Percentiles rank a stretch among this genome's conserved stretches.
Conservation (phyloP, 2,329 filamentous ascomycete genomes). For the Verticillium nubilum region DNA sequence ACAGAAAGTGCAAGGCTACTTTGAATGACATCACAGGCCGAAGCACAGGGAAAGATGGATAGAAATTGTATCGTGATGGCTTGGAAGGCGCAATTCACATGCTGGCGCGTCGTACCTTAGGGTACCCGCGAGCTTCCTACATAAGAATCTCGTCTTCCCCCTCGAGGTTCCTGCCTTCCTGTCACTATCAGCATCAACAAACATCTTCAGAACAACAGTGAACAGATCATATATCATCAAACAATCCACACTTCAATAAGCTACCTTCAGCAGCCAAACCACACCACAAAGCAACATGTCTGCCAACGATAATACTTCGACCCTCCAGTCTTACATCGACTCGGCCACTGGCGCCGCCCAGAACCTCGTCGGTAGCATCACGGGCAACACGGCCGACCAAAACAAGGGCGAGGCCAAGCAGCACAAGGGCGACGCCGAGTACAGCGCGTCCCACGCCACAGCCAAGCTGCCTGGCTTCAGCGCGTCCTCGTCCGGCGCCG, state of each 20-base stretch:
- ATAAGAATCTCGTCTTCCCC: background rate
- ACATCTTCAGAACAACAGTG: background rate
- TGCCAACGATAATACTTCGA: constrained; percentile 49
- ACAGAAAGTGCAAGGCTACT: background rate
- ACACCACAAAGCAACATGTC: constrained; percentile 5
- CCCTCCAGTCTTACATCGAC: constrained; percentile 73
- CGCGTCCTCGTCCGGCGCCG: constrained; percentile 62
- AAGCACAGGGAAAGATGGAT: background rate
- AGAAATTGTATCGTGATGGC: background rate
- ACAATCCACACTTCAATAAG: background rate
- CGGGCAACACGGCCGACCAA: constrained; percentile 66
- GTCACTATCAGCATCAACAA: background rate
- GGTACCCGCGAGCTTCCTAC: background rate
- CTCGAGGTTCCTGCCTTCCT: background rate
- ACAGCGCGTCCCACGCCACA: constrained; percentile 70
- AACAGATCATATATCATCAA: background rate
- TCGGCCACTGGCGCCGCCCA: constrained; percentile 68
- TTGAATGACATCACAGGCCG: background rate
- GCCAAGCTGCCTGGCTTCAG: constrained; percentile 69
- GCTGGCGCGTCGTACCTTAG: background rate
- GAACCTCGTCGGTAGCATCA: constrained; percentile 64
- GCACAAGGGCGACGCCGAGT: constrained; percentile 58
- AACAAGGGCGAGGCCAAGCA: constrained; percentile 59
- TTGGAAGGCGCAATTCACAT: background rate
- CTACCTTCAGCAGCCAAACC: background rate